A percentile compares a stretch with the other conserved stretches of the same genome.
Evolutionary conservation across 345 rosid genomes (phyloP).

Genomic region (Boechera divaricarpa): DNA sequence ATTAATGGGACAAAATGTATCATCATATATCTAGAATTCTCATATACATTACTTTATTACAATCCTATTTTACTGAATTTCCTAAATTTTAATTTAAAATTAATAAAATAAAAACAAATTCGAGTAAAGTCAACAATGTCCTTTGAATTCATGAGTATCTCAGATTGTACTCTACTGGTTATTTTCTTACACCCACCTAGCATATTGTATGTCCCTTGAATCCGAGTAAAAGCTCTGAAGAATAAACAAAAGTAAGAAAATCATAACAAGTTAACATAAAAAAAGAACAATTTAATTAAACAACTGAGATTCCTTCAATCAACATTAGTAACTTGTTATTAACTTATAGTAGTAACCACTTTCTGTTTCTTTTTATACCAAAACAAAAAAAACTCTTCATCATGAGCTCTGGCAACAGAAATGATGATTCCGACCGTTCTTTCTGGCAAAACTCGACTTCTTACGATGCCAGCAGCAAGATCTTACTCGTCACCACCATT

Average conservation of each 20-base stretch:
- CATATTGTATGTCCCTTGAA: background rate
- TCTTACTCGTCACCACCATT: slow-evolving; percentile 54
- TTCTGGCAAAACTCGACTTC: slow-evolving; percentile 21
- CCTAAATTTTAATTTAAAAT: background rate
- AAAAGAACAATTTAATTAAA: background rate
- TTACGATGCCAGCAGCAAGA: slow-evolving; percentile 48
- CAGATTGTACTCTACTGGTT: background rate
- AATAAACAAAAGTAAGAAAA: background rate
- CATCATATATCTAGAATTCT: background rate
- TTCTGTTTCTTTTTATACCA: too few species aligned
- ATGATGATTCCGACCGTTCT: slow-evolving; percentile 21
- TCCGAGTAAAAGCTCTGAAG: background rate
- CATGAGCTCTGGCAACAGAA: slow-evolving; percentile 27
- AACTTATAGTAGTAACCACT: too few species aligned
- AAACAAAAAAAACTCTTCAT: background rate
- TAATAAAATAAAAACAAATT: background rate
- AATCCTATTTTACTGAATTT: background rate
- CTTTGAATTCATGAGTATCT: background rate
- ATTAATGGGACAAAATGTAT: slow-evolving; percentile 10
- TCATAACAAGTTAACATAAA: background rate
- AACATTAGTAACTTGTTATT: too few species aligned
- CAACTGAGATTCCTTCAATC: background rate
- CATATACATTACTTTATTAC: background rate
- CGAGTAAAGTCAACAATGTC: slow-evolving; percentile 32
- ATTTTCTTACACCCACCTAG: background rate